Evolutionary conservation across 2,329 filamentous ascomycete genomes (phyloP).

Genomic region (Ophiognomonia clavigignenti-juglandacearum): DNA sequence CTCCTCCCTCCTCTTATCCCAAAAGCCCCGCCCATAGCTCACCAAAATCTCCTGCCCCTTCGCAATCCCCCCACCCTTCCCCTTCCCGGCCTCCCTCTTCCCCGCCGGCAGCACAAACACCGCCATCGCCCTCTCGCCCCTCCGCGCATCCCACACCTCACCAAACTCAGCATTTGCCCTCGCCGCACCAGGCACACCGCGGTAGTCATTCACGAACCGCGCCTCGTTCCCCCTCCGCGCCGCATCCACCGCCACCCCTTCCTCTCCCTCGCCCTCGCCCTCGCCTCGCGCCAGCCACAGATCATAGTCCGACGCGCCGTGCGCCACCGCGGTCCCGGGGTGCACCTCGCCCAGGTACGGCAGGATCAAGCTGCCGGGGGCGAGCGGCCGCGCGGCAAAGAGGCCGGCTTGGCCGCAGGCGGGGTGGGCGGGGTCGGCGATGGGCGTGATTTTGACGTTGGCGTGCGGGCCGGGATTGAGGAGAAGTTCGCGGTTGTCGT

Average conservation of each 20-base stretch:
- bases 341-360: constrained; percentile 59
- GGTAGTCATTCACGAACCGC: constrained; percentile 63
- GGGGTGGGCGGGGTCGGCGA: constrained; percentile 47
- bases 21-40: constrained; percentile 65
- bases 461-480: constrained; percentile 38
- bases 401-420: constrained; percentile 55
- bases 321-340: constrained; percentile 27
- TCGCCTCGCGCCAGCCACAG: constrained; percentile 55
- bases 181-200: constrained; percentile 42
- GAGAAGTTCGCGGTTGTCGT: constrained; percentile 27
- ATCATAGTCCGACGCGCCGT: constrained; percentile 56
- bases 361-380: constrained; percentile 52
- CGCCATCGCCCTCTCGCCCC: constrained; percentile 49
- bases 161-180: constrained; percentile 55
- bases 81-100: constrained; percentile 16
- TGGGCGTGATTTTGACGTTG: constrained; percentile 50
- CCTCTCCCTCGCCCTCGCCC: too few relatives aligned
- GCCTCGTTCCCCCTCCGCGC: constrained; percentile 56
- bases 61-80: constrained; percentile 32
- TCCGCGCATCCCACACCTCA: constrained; percentile 50
- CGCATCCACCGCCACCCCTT: constrained; percentile 62
- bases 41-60: constrained; percentile 62
- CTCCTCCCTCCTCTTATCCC: constrained; percentile 44
- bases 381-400: constrained; percentile 50
- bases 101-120: constrained; percentile 50